Evolutionary conservation across 352 stramenopile genomes (phyloP).

Genomic region (Phytophthora lateralis): DNA sequence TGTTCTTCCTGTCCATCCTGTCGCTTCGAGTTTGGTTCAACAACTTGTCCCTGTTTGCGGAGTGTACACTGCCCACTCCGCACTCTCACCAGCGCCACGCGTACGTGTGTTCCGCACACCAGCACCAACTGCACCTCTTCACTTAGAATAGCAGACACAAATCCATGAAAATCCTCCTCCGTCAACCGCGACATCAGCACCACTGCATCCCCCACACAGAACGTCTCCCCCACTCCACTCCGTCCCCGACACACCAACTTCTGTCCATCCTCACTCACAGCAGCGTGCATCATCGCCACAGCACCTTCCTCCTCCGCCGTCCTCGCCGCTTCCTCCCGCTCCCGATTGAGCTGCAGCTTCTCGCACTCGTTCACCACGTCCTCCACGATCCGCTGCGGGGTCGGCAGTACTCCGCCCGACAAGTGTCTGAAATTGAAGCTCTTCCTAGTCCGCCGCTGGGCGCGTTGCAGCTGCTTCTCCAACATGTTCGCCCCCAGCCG

Average conservation of each 20-base stretch:
- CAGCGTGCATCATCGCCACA: conserved; percentile 2
- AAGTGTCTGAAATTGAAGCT: conserved; percentile 73
- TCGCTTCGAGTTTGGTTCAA: neutral
- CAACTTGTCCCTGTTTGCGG: conserved; percentile 26
- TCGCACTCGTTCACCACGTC: conserved; percentile 40
- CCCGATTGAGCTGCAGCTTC: conserved; percentile 29
- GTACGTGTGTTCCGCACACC: conserved; percentile 50
- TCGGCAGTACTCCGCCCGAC: conserved; percentile 42
- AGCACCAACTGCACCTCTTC: conserved; percentile 52
- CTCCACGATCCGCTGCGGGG: conserved; percentile 39
- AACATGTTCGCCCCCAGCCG: conserved; percentile 18
- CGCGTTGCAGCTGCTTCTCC: conserved; percentile 32
- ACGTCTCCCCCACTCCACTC: conserved; percentile 29
- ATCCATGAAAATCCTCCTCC: conserved; percentile 70
- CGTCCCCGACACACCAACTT: conserved; percentile 13
- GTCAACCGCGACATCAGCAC: conserved; percentile 53
- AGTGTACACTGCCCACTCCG: conserved; percentile 49
- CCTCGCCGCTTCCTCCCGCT: conserved; percentile 11
- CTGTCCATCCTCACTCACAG: conserved; percentile 16
- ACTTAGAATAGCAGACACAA: conserved; percentile 41
- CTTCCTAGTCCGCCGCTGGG: conserved; percentile 30
- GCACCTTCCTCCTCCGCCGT: conserved; percentile 13
- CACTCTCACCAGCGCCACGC: conserved; percentile 41
- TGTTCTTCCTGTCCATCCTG: conserved; percentile 9
- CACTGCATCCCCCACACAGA: conserved; percentile 57